phyloP scores from a whole-genome alignment of 208 protist species.

The Trypanosoma congolense region DNA sequence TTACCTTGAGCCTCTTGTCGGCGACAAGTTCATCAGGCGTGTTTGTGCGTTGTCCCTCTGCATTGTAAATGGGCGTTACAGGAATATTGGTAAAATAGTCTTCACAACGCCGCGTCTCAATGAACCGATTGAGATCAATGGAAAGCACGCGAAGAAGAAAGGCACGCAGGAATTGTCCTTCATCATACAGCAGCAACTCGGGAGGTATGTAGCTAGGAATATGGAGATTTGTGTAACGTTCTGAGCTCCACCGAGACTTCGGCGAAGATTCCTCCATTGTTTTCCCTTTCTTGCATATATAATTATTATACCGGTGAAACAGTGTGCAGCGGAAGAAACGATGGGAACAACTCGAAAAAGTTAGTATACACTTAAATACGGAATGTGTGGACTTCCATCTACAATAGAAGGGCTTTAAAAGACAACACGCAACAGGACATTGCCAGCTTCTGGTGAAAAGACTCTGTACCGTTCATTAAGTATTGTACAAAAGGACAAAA shows the following conservation, averaged over 20 bases:
- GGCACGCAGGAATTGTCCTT: conserved; percentile 78
- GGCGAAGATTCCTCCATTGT: conserved; percentile 21
- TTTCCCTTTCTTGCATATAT: neutral
- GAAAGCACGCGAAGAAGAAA: conserved; percentile 72
- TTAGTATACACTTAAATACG: no score
- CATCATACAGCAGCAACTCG: conserved; percentile 69
- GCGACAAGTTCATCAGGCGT: conserved; percentile 62
- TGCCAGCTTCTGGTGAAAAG: no score
- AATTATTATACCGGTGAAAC: neutral
- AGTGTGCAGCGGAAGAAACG: no score
- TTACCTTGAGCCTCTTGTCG: conserved; percentile 57
- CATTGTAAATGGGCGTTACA: conserved; percentile 75
- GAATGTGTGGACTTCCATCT: no score
- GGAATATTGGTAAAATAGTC: conserved; percentile 76
- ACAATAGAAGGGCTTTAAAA: no score
- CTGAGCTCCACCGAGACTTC: conserved; percentile 68
- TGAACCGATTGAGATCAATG: conserved; percentile 74
- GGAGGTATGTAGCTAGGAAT: conserved; percentile 85
- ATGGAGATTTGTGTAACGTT: conserved; percentile 71
- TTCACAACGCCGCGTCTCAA: conserved; percentile 49
- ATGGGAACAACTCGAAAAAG: no score
- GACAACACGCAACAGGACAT: no score
- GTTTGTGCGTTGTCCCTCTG: conserved; percentile 75
- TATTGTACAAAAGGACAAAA: no score
- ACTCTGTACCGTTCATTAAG: no score